Evolutionary conservation across 1,284 basidiomycete genomes (phyloP), one percentile per base, ranked within the genome.

Genomic region (Leccinum subrobustum): DNA sequence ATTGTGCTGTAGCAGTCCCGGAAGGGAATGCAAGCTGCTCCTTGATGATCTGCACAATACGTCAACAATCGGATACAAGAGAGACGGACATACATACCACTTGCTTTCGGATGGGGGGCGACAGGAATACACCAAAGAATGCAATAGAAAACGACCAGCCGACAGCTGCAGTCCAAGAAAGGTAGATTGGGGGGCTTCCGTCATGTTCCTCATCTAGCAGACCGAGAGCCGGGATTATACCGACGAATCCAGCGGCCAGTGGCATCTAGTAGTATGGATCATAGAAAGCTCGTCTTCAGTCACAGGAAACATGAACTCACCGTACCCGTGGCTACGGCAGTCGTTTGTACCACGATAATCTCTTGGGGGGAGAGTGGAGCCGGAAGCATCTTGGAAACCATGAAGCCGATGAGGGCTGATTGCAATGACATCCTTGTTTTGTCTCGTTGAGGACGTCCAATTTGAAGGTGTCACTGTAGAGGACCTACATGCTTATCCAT

Each of bases 111-210:
- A 98, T 82, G 1, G 96, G 96, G 6, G 93, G 92, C 0, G 96
- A 96, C 58, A 98, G 82, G 74, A 98, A 97, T 16, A 98, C 95
- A 5, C 93, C 95, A 73, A 96, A 97, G 78, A 96, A 97, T 6
- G 95, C 95, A 27, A 97, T 85, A 3, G 88, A 91, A 62, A 84
- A 88, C 2, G 90, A 92, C 95, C 96, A 98, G 7, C 83, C 82
- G 14, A 95, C 80, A 23, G 93, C 83, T 20, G 83, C 80, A 14
- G 83, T 63, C 84, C 88, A 94, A 12, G 86, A 84, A 31, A 97
- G 78, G 60, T 83, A 77, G 18, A 98, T 83, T 1, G 96, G 91
- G 1, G 83, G 82, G 16, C 83, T 82, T 3, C 93, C 93, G 68
- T 98, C 96, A 63, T 84, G 79, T 53, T 86, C 81, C 66, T 85